Percentiles rank a stretch among this genome's conserved stretches.
phyloP scores from a whole-genome alignment of 768 basidiomycete species.

The Saitozyma podzolica region DNA sequence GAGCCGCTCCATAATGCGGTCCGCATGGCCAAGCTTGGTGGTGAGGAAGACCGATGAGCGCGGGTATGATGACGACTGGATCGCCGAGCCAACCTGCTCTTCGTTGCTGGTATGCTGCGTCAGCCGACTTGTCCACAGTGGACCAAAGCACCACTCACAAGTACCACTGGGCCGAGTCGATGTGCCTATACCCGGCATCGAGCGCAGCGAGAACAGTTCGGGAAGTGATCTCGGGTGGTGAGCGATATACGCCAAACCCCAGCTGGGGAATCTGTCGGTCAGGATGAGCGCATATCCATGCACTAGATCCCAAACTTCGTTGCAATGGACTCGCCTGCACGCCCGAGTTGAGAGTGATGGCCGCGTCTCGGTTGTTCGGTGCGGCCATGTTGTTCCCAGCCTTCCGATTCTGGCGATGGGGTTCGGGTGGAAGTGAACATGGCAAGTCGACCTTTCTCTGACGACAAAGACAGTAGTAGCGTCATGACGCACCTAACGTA shows the following conservation, averaged over 20 bases:
- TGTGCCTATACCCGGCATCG: slow-evolving; percentile 45
- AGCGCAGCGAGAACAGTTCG: slow-evolving; percentile 33
- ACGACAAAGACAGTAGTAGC: no score
- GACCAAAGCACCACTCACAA: slow-evolving; percentile 17
- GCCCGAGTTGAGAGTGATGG: slow-evolving; percentile 5
- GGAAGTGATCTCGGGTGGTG: slow-evolving; percentile 32
- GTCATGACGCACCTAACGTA: no score
- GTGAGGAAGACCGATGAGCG: slow-evolving; percentile 44
- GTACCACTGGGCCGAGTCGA: slow-evolving; percentile 48
- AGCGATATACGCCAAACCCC: slow-evolving; percentile 53
- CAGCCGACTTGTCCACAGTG: slow-evolving; percentile 3
- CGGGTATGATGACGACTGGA: slow-evolving; percentile 12
- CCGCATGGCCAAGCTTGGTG: slow-evolving; percentile 45
- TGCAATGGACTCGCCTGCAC: slow-evolving; percentile 1
- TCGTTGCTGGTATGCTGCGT: slow-evolving; percentile 23
- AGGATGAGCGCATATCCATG: neutral
- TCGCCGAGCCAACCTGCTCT: slow-evolving; percentile 40
- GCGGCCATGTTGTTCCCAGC: no score
- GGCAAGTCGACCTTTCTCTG: no score
- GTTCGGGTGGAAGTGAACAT: no score
- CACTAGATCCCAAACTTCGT: neutral
- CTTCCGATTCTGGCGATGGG: no score
- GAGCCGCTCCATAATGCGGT: slow-evolving; percentile 25
- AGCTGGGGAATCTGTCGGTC: slow-evolving; percentile 43
- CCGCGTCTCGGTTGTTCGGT: no score